These are phyloP conservation scores for Furcasterigmium sp. DNA, from an alignment of 2,329 filamentous ascomycete species.

Conservation along the genomic window DNA sequence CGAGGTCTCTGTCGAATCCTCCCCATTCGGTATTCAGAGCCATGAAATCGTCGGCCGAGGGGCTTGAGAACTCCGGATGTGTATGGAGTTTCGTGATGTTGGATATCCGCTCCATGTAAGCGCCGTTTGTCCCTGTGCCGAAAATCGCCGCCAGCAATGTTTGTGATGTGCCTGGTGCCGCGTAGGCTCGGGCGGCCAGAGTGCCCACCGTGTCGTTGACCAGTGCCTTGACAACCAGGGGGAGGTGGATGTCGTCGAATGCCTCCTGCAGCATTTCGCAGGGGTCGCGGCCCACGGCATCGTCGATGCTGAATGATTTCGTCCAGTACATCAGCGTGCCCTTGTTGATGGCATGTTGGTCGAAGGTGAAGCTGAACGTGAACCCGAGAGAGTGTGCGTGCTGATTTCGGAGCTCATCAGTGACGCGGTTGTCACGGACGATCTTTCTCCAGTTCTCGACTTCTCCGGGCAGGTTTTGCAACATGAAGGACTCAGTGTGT, in stretches of 20 bases:
- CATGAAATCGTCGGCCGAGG: constrained; percentile 47
- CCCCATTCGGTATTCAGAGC: constrained; percentile 81
- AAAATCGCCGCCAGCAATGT: constrained; percentile 71
- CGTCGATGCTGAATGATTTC: constrained; percentile 75
- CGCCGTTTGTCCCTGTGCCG: constrained; percentile 57
- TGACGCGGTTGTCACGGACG: background rate
- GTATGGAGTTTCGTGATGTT: constrained; percentile 53
- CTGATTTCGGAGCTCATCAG: constrained; percentile 1
- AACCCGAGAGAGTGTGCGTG: constrained; percentile 18
- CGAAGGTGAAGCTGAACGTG: constrained; percentile 65
- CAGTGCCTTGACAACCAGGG: constrained; percentile 66
- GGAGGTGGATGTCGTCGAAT: constrained; percentile 63
- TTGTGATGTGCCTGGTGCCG: constrained; percentile 62
- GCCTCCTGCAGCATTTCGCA: constrained; percentile 67
- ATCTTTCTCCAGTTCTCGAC: constrained; percentile 4
- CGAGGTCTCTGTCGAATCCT: constrained; percentile 68
- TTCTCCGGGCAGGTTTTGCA: constrained; percentile 43
- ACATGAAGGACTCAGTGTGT: constrained; percentile 65
- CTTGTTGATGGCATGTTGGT: constrained; percentile 62
- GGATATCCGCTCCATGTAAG: constrained; percentile 68
- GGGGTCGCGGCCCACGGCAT: constrained; percentile 70
- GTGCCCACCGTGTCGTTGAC: constrained; percentile 81
- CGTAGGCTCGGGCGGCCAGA: constrained; percentile 73
- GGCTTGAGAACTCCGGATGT: background rate
- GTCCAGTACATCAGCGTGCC: constrained; percentile 74